A percentile compares a stretch with the other conserved stretches of the same genome.
These are phyloP conservation scores for Paramyrothecium sp. DNA, from an alignment of 2,329 filamentous ascomycete genomes.

Conservation along the genomic window DNA sequence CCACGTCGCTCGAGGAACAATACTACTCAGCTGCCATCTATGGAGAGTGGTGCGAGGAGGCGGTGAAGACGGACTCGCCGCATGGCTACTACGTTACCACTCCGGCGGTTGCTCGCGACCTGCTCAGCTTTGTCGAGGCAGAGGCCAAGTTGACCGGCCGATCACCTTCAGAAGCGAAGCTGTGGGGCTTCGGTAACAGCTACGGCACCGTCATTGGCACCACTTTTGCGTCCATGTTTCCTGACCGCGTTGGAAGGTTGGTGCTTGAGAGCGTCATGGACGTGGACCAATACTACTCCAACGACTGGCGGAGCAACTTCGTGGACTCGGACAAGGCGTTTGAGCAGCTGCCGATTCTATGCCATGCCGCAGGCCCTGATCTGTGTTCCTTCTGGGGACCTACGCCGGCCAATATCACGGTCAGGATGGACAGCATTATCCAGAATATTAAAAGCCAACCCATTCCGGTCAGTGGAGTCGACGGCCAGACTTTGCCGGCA, in stretches of 20 bases:
- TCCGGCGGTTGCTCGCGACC: conserved; percentile 23
- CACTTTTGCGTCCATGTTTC: conserved; percentile 35
- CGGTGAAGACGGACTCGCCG: conserved; percentile 19
- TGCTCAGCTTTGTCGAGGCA: conserved; percentile 27
- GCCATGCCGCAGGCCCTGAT: conserved; percentile 20
- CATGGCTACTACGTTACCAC: conserved; percentile 30
- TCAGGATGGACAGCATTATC: conserved; percentile 21
- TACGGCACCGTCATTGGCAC: conserved; percentile 29
- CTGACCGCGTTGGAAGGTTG: conserved; percentile 33
- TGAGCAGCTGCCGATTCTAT: conserved; percentile 15
- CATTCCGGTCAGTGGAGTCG: conserved; percentile 17
- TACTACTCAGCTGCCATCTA: conserved; percentile 27
- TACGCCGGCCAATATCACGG: conserved; percentile 20
- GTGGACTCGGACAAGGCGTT: conserved; percentile 19
- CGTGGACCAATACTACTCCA: conserved; percentile 20
- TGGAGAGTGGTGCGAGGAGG: conserved; percentile 29
- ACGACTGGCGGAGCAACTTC: conserved; percentile 17
- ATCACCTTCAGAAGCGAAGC: conserved; percentile 20
- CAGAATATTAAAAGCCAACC: conserved; percentile 20
- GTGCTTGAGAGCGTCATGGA: conserved; percentile 28
- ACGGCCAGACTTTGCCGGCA: conserved; percentile 10
- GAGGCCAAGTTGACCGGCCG: conserved; percentile 19
- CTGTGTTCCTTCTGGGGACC: conserved; percentile 27
- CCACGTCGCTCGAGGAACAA: conserved; percentile 23
- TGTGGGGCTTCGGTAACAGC: conserved; percentile 22